Evolutionary conservation across 2,329 filamentous ascomycete genomes (phyloP).

Genomic region (Ascosphaera aggregata): DNA sequence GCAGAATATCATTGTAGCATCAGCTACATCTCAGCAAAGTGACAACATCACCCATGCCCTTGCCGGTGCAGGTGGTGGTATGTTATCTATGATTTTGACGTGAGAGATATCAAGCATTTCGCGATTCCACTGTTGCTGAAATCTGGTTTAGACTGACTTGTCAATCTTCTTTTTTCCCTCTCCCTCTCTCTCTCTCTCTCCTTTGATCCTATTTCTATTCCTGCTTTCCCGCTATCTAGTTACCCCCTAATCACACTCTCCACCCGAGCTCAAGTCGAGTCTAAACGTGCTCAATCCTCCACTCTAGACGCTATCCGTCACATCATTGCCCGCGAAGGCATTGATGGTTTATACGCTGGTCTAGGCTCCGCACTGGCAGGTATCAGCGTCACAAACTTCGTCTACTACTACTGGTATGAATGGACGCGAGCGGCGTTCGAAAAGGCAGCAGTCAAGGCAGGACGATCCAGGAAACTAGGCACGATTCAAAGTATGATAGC

Average conservation of each 20-base stretch:
- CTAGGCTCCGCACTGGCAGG: slow-evolving; percentile 89
- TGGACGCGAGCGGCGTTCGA: slow-evolving; percentile 78
- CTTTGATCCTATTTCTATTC: neutral
- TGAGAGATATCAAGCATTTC: slow-evolving; percentile 25
- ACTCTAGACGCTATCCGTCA: slow-evolving; percentile 62
- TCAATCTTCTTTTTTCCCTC: slow-evolving; percentile 1
- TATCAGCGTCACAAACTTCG: slow-evolving; percentile 97
- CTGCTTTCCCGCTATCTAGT: slow-evolving; percentile 19
- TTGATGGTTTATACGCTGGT: slow-evolving; percentile 74
- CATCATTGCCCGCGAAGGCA: slow-evolving; percentile 79
- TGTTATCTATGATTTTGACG: slow-evolving; percentile 91
- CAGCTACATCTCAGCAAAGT: slow-evolving; percentile 52
- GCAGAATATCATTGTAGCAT: slow-evolving; percentile 14
- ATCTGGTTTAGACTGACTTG: slow-evolving; percentile 1
- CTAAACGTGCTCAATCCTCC: slow-evolving; percentile 67
- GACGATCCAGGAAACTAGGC: slow-evolving; percentile 60
- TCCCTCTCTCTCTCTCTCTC: neutral
- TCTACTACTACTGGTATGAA: slow-evolving; percentile 99
- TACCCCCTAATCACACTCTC: slow-evolving; percentile 96
- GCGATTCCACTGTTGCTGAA: slow-evolving; percentile 2
- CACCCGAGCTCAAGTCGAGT: slow-evolving; percentile 93
- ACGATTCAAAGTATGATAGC: slow-evolving; percentile 89
- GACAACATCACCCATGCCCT: slow-evolving; percentile 95
- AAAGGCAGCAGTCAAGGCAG: slow-evolving; percentile 45
- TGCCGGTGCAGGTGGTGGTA: slow-evolving; percentile 75